Base-by-base conservation (phyloP, 495 filamentous ascomycete species). In the Chaetomium cochliodes region DNA sequence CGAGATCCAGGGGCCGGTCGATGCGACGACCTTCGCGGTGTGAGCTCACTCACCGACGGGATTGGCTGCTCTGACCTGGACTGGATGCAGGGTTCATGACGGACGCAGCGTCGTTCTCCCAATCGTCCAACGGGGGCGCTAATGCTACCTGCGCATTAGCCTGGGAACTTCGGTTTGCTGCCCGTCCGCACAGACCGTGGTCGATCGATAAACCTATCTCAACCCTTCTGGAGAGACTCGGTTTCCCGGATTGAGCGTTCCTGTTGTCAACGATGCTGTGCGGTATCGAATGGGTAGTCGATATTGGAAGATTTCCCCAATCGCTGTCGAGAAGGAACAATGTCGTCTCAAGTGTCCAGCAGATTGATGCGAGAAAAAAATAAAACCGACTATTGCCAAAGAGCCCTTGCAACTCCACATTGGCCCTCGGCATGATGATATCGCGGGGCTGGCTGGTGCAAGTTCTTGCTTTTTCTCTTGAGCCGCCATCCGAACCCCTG, bases 341-440 rank as follows among this genome's bases (percentile, higher is more conserved):
- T 11, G 22, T n/a, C n/a, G n/a, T n/a, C n/a, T n/a, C 13, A 47
- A 18, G 44, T 3, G 26, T 22, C 6, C 33, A 20, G 26, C 12
- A 26, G 44, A 1, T 12, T 37, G 33, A 8, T 12, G 33, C 5
- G 9, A 37, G 8, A 37, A 37, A 37, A 37, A 37, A 37, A 37
- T 9, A 37, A 37, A 37, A 30, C 2, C 28, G 6, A 6, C 3
- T 30, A 30, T 60, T 52, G 65, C 46, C 63, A 60, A 59, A 64
- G 37, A 54, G 55, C 46, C 66, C 64, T 60, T 54, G 66, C 39
- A 57, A 33, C 64, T 59, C 70, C 70, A 70, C 70, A n/a, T 44
- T 49, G 28, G 15, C 47, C 54, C 54, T 13, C 51, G 28, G n/a
- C 46, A 20, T 50, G 30, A n/a, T 20, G 44, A 47, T 47, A 50